A percentile compares a stretch with the other conserved stretches of the same genome.
Conservation (phyloP, 1,284 basidiomycete species). For the Irpex rosettiformis region DNA sequence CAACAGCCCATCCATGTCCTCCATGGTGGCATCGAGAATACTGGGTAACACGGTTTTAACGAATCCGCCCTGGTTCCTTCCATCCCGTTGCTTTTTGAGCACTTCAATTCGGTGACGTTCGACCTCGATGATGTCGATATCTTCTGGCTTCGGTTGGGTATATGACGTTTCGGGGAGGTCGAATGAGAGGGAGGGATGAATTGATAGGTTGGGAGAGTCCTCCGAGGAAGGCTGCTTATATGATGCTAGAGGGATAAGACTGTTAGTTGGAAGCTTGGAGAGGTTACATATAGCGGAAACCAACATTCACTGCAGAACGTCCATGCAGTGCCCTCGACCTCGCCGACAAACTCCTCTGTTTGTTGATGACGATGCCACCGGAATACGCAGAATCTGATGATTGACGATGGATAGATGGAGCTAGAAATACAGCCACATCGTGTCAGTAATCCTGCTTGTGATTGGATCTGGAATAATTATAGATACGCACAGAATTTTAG, state of each 20-base stretch:
- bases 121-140: neutral
- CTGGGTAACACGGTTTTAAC: neutral
- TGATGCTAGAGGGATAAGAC: neutral
- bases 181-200: neutral
- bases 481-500: neutral
- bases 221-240: neutral
- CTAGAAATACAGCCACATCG: neutral
- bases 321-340: neutral
- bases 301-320: neutral
- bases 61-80: neutral
- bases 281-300: neutral
- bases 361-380: neutral
- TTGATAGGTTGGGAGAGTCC: neutral
- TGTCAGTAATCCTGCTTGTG: neutral
- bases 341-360: neutral
- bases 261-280: neutral
- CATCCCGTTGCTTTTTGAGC: neutral
- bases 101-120: neutral
- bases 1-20: neutral
- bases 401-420: neutral
- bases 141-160: neutral
- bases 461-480: neutral
- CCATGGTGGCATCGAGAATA: neutral
- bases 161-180: neutral
- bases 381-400: neutral